Percentiles rank a stretch among this genome's conserved stretches.
phyloP scores from a whole-genome alignment of 2,329 filamentous ascomycete genomes.

The Chaetomiaceae sp. region DNA sequence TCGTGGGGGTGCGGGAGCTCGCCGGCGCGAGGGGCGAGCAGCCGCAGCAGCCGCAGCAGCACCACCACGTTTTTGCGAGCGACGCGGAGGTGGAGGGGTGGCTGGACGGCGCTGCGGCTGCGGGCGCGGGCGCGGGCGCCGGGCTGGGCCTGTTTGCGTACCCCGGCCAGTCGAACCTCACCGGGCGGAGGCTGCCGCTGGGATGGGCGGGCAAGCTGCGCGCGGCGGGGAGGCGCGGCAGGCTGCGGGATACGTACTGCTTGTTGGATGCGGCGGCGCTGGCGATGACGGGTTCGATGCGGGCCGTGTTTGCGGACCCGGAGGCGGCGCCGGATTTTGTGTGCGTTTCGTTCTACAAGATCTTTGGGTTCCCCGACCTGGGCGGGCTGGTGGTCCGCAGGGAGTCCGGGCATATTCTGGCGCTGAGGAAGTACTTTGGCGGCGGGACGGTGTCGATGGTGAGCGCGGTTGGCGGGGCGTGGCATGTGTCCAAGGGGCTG shows the following conservation, averaged over 20 bases:
- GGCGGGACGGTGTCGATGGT: slow-evolving; percentile 64
- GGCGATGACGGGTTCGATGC: slow-evolving; percentile 57
- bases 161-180: slow-evolving; percentile 68
- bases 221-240: slow-evolving; percentile 21
- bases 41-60: too few relatives aligned
- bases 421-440: slow-evolving; percentile 59
- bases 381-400: slow-evolving; percentile 56
- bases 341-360: slow-evolving; percentile 60
- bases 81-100: slow-evolving; percentile 50
- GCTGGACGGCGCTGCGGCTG: slow-evolving; percentile 31
- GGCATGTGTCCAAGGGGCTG: slow-evolving; percentile 50
- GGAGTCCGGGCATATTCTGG: slow-evolving; percentile 51
- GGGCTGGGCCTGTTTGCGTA: slow-evolving; percentile 54
- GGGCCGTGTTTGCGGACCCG: slow-evolving; percentile 46
- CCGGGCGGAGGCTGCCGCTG: slow-evolving; percentile 57
- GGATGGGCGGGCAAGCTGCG: slow-evolving; percentile 47
- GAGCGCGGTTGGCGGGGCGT: slow-evolving; percentile 46
- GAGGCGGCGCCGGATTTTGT: slow-evolving; percentile 56
- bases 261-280: slow-evolving; percentile 61
- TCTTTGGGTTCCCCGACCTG: slow-evolving; percentile 63
- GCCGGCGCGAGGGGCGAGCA: slow-evolving; percentile 53
- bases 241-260: slow-evolving; percentile 43
- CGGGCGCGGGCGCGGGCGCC: background rate
- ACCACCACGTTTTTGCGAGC: slow-evolving; percentile 58
- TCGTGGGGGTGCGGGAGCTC: slow-evolving; percentile 66